phyloP scores from a whole-genome alignment of 2,329 filamentous ascomycete species.

The Chaetomiaceae sp. region DNA sequence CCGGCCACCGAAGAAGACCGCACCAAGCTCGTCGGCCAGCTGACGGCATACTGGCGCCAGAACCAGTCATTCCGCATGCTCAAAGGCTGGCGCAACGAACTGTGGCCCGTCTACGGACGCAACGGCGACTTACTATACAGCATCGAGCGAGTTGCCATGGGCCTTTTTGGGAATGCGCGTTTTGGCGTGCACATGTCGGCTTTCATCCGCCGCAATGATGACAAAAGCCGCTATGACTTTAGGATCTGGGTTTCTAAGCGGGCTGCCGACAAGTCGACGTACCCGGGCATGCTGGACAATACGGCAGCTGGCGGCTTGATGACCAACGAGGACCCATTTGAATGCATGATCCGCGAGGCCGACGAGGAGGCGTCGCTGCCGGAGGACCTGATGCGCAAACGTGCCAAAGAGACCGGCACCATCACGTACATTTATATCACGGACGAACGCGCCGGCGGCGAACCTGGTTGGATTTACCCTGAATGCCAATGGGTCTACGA shows the following conservation, averaged over 20 bases:
- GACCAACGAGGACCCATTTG: slow-evolving; percentile 73
- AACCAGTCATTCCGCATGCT: slow-evolving; percentile 70
- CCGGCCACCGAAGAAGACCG: slow-evolving; percentile 56
- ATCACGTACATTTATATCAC: slow-evolving; percentile 84
- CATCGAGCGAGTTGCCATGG: slow-evolving; percentile 71
- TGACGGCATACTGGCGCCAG: slow-evolving; percentile 64
- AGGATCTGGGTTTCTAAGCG: slow-evolving; percentile 82
- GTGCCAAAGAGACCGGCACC: slow-evolving; percentile 58
- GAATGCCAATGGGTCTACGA: slow-evolving; percentile 93
- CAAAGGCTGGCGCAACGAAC: slow-evolving; percentile 73
- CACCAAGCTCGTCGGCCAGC: slow-evolving; percentile 50
- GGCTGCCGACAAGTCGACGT: slow-evolving; percentile 75
- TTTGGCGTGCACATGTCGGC: slow-evolving; percentile 81
- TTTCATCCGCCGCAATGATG: slow-evolving; percentile 51
- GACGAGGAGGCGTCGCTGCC: slow-evolving; percentile 84
- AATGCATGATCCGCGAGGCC: slow-evolving; percentile 79
- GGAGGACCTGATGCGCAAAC: slow-evolving; percentile 60
- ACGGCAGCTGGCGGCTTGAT: slow-evolving; percentile 81
- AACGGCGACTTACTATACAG: slow-evolving; percentile 62
- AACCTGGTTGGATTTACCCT: slow-evolving; percentile 78
- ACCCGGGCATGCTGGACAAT: slow-evolving; percentile 90
- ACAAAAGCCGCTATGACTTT: slow-evolving; percentile 48
- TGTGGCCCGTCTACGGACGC: slow-evolving; percentile 71
- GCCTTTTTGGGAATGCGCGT: slow-evolving; percentile 69
- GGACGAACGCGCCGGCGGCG: slow-evolving; percentile 70